phyloP scores from a whole-genome alignment of 768 basidiomycete species.

The Hortiboletus flavorubellus region DNA sequence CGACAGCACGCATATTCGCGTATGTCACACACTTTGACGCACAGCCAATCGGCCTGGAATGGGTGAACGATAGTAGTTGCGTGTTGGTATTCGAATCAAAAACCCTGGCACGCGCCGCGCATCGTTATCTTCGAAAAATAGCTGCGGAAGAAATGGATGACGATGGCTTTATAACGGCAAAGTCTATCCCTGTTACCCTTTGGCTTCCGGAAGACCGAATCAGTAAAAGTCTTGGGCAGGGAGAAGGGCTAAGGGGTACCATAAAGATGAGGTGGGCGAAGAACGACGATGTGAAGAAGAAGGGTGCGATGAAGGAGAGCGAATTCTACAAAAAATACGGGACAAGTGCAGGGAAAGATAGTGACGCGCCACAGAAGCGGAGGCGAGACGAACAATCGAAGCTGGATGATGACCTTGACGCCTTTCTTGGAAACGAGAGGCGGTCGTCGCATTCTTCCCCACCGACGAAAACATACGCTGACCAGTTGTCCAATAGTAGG shows the following conservation, averaged over 20 bases:
- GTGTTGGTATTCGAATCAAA: conserved; percentile 69
- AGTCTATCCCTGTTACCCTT: conserved; percentile 65
- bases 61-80: conserved; percentile 83
- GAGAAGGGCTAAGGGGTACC: conserved; percentile 61
- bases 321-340: conserved; percentile 81
- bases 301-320: conserved; percentile 67
- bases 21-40: conserved; percentile 79
- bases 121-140: conserved; percentile 50
- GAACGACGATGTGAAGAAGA: conserved; percentile 70
- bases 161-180: conserved; percentile 59
- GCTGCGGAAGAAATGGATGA: conserved; percentile 47
- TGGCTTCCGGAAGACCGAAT: conserved; percentile 84
- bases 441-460: conserved; percentile 39
- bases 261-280: conserved; percentile 78
- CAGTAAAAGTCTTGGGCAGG: conserved; percentile 64
- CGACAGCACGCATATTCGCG: conserved; percentile 75
- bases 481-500: conserved; percentile 53
- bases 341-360: conserved; percentile 57
- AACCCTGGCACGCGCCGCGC: conserved; percentile 49
- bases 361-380: conserved; percentile 37
- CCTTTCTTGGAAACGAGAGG: conserved; percentile 54
- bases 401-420: conserved; percentile 68
- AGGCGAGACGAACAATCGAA: conserved; percentile 39
- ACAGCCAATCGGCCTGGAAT: conserved; percentile 74
- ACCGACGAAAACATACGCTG: conserved; percentile 66